These are phyloP conservation scores for Sanguinoderma infundibulare DNA, from an alignment of 1,284 basidiomycete species.

Conservation along the genomic window DNA sequence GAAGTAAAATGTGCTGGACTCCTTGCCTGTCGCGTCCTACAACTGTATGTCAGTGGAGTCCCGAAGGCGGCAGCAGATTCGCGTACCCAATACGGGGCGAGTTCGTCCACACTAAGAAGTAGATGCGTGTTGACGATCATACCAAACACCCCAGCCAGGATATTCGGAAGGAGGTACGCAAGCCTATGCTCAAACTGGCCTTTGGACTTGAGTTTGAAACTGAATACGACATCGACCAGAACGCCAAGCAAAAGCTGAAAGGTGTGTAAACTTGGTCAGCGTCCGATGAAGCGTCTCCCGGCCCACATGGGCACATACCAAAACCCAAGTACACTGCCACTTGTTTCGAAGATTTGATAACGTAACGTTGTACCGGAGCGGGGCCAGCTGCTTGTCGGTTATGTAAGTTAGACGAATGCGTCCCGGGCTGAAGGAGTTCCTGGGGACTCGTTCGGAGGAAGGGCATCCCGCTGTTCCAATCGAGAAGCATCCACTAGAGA, in stretches of 20 bases:
- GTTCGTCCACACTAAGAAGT: not conserved
- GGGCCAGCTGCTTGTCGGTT: not conserved
- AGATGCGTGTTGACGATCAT: too few species aligned
- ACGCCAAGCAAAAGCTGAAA: not conserved
- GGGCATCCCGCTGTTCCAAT: not conserved
- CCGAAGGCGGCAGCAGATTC: too few species aligned
- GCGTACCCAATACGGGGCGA: not conserved
- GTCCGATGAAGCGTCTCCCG: too few species aligned
- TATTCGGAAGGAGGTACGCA: too few species aligned
- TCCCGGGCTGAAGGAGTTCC: not conserved
- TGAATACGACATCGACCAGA: not conserved
- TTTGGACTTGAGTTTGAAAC: too few species aligned
- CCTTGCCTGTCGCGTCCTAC: too few species aligned
- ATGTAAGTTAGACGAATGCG: not conserved
- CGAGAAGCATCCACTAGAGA: not conserved
- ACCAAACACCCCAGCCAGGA: too few species aligned
- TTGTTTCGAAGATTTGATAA: not conserved
- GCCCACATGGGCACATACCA: not conserved
- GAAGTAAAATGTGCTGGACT: too few species aligned
- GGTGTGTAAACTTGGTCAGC: too few species aligned
- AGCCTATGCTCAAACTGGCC: too few species aligned
- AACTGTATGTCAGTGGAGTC: too few species aligned
- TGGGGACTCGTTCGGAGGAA: not conserved
- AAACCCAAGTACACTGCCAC: not conserved
- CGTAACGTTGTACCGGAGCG: not conserved